phyloP scores from a whole-genome alignment of 176 grass and related monocot species.

The Alloteropsis semialata region DNA sequence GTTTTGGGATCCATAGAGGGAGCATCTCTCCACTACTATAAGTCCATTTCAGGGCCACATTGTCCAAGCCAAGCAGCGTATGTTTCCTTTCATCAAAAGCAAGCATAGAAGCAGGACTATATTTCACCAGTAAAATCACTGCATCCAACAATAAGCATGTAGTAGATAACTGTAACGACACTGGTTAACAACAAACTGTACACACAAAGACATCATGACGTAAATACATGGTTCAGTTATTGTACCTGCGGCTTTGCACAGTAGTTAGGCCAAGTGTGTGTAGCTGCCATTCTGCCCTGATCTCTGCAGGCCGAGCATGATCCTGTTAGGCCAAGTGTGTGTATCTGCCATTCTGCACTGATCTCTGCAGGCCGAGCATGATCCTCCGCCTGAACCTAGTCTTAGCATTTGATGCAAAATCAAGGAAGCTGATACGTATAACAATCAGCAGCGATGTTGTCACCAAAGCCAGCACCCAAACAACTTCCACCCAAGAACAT shows the following conservation, averaged over 20 bases:
- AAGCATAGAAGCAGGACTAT: background rate
- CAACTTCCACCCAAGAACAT: conserved; percentile 99
- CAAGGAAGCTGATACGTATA: background rate
- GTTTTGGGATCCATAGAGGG: background rate
- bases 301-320: no score
- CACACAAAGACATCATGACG: background rate
- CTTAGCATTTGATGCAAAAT: background rate
- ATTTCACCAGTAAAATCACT: no score
- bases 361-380: conserved; percentile 14
- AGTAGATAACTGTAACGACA: no score
- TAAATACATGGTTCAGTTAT: background rate
- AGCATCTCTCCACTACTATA: background rate
- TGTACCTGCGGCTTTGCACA: conserved; percentile 9
- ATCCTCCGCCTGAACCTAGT: background rate
- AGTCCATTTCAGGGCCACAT: background rate
- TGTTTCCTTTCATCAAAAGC: background rate
- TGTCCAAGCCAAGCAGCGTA: background rate
- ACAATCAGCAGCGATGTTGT: background rate
- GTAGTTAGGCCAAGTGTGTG: no score
- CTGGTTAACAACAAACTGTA: conserved; percentile 1
- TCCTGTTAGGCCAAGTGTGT: no score
- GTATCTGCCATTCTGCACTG: no score
- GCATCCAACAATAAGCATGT: background rate
- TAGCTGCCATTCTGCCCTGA: no score
- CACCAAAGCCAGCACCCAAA: conserved; percentile 41